Base-by-base conservation (phyloP, 768 basidiomycete genomes). In the Boletus speciosus region DNA sequence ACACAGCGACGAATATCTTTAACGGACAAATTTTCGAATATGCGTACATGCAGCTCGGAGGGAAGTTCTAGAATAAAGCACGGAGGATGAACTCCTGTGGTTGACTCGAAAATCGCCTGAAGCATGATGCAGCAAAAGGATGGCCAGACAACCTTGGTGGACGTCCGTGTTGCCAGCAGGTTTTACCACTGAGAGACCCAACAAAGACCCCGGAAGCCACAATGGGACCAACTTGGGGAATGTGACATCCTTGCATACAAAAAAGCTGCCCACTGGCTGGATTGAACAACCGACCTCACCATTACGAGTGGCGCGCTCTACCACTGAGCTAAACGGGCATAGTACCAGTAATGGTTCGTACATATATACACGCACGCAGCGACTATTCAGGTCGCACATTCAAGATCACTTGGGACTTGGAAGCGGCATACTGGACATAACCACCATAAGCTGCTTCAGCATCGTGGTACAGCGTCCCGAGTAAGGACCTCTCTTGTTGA, bases 221-320 rank as follows among this genome's bases (percentile, higher is more conserved):
- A 27, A 11, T 11, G 25, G 10, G 6, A n/a, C 16, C 27, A 27
- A 3, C 19, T 19, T 19, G 19, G 19, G 41, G 15, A 43, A 23
- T 25, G 31, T 32, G 25, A 27, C 25, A 27, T 27, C 25, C 5
- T 27, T 27, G 1, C 25, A 23, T 7, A 37, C 25, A 40, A 58
- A 48, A 57, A 37, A 8, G 5, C 0, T 73, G 71, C 71, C 71
- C 72, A 64, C 67, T 73, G 72, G 71, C 69, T 72, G 71, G 72
- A 72, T 73, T 72, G 72, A 73, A 73, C 72, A 73, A 73, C 71
- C 72, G 71, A 73, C 71, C 71, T 73, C 71, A 73, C 65, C 71
- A 73, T 73, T 71, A 72, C 71, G 69, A 72, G 72, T 67, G 72
- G 66, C 61, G 73, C 72, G 73, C 73, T 74, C 72, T 74, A 71